These are phyloP conservation scores for Geotrichum histeridarum DNA, from an alignment of 1,139 yeast genomes.

Conservation along the genomic window DNA sequence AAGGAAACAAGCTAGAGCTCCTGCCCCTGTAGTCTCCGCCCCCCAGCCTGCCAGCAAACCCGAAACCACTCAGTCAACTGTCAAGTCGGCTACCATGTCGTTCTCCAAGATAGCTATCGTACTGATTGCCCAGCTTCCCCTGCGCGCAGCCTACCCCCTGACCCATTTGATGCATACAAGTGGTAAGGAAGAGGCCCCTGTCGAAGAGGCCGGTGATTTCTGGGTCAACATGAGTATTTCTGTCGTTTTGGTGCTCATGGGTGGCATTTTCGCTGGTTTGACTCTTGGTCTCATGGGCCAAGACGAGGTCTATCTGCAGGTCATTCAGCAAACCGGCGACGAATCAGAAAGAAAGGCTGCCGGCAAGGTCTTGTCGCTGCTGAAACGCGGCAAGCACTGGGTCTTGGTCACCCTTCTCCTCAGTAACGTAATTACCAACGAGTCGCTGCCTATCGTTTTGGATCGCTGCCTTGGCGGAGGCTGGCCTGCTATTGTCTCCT, in stretches of 20 bases:
- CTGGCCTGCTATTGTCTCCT: slow-evolving; percentile 90
- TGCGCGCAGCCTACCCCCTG: slow-evolving; percentile 16
- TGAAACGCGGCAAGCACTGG: slow-evolving; percentile 92
- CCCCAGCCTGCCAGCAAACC: neutral
- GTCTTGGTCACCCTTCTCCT: slow-evolving; percentile 85
- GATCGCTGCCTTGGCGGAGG: slow-evolving; percentile 95
- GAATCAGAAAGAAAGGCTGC: slow-evolving; percentile 62
- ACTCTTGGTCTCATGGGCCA: slow-evolving; percentile 97
- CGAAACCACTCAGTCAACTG: neutral
- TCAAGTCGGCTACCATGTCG: slow-evolving; percentile 9
- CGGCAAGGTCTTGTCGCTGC: slow-evolving; percentile 62
- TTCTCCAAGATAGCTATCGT: slow-evolving; percentile 13
- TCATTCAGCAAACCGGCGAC: slow-evolving; percentile 46
- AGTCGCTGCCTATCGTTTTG: slow-evolving; percentile 87
- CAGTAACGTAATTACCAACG: slow-evolving; percentile 84
- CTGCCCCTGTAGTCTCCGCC: neutral
- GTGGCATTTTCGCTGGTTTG: slow-evolving; percentile 94
- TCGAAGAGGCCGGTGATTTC: slow-evolving; percentile 35
- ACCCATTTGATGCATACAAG: slow-evolving; percentile 36
- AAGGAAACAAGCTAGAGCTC: neutral
- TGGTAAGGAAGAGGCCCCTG: slow-evolving; percentile 36
- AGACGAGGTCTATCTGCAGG: slow-evolving; percentile 74
- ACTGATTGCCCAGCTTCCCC: slow-evolving; percentile 16
- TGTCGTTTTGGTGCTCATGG: slow-evolving; percentile 66
- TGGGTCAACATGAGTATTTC: slow-evolving; percentile 57